Conservation (phyloP, 2,329 filamentous ascomycete species). For the Apiospora hydei region DNA sequence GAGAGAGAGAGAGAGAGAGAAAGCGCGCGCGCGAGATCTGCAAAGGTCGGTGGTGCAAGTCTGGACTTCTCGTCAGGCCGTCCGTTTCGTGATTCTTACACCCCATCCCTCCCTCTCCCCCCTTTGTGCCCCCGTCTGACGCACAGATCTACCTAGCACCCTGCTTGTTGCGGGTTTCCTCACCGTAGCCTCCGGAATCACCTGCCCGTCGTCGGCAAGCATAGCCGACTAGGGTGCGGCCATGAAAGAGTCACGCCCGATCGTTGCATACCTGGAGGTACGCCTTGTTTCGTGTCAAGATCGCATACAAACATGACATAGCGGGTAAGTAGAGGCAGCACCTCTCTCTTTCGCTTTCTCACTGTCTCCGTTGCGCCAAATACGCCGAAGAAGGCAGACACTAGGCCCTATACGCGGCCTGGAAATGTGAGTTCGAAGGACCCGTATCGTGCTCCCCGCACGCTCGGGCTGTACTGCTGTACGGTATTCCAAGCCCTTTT, state of each 20-base stretch:
- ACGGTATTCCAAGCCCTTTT: not conserved
- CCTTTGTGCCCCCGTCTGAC: not conserved
- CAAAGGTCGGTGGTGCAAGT: constrained; percentile 12
- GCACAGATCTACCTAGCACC: constrained; percentile 6
- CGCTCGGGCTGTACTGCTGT: not conserved
- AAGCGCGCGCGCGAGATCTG: not conserved
- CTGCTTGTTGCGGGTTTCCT: not conserved
- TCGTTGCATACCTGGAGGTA: not conserved
- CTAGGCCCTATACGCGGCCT: not conserved
- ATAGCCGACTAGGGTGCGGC: not conserved
- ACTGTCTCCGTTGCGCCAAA: not conserved
- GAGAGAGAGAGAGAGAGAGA: not conserved
- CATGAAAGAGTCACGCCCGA: not conserved
- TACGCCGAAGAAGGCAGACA: not conserved
- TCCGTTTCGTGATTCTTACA: not conserved
- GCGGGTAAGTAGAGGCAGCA: too few relatives aligned
- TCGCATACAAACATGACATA: not conserved
- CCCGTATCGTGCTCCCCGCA: not conserved
- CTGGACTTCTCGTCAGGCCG: not conserved
- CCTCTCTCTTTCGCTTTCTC: too few relatives aligned
- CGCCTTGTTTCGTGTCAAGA: not conserved
- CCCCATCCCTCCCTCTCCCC: not conserved
- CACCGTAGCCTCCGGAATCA: not conserved
- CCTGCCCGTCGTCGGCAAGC: not conserved
- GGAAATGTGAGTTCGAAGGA: not conserved